Percentiles rank a stretch among this genome's conserved stretches.
phyloP scores from a whole-genome alignment of 179 eudicot genomes.

The Pouteria campechiana region DNA sequence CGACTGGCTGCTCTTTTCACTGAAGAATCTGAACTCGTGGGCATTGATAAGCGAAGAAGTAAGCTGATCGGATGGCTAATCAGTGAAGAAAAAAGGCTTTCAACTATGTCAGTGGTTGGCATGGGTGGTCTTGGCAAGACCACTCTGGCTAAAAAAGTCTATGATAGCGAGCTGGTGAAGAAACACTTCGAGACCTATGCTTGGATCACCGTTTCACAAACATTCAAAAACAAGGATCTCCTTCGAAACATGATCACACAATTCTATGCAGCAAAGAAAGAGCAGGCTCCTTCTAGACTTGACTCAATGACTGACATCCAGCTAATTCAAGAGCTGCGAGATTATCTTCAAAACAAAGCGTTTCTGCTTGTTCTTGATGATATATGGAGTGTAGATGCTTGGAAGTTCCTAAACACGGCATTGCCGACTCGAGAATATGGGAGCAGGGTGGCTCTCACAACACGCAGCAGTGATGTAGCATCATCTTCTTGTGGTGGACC shows the following conservation, averaged over 20 bases:
- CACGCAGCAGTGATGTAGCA: slow-evolving; percentile 24
- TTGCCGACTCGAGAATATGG: slow-evolving; percentile 8
- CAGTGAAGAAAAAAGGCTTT: not conserved
- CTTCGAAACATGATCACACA: slow-evolving; percentile 7
- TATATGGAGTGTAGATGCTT: slow-evolving; percentile 35
- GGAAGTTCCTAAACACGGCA: slow-evolving; percentile 23
- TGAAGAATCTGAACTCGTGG: slow-evolving; percentile 7
- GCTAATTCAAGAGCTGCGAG: slow-evolving; percentile 23
- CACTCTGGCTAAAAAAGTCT: slow-evolving; percentile 8
- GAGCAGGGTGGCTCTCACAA: slow-evolving; percentile 42
- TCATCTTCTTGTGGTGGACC: slow-evolving; percentile 12
- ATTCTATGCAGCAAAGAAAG: not conserved
- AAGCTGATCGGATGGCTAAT: slow-evolving; percentile 1
- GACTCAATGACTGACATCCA: slow-evolving; percentile 12
- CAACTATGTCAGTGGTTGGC: slow-evolving; percentile 10
- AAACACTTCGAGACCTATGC: slow-evolving; percentile 4
- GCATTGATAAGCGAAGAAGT: not conserved
- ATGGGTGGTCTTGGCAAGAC: slow-evolving; percentile 26
- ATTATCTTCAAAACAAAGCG: slow-evolving; percentile 10
- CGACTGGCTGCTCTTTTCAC: too few species aligned
- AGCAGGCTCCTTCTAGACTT: not conserved
- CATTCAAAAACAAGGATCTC: not conserved
- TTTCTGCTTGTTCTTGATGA: slow-evolving; percentile 48
- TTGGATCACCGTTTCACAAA: slow-evolving; percentile 2
- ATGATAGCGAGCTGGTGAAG: not conserved